Evolutionary conservation across 768 basidiomycete genomes (phyloP), one percentile per base, ranked within the genome.

Genomic region (Amanita jacksonii): DNA sequence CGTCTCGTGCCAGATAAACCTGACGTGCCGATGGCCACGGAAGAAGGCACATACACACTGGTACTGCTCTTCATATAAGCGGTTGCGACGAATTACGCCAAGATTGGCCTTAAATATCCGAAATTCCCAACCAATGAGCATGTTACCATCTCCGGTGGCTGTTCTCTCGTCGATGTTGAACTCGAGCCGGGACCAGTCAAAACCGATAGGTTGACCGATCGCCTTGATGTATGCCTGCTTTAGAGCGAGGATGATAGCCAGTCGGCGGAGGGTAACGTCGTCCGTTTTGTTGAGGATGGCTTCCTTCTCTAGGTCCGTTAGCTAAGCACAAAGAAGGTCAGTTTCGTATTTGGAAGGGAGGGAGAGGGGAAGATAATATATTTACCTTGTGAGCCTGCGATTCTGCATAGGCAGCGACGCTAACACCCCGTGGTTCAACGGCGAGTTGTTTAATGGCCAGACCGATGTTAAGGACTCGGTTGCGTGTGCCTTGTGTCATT

Each of bases 181-280:
- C 51, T 89, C 84, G 49, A 91, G 76, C 2, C 86, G 79, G 4
- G 80, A 77, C 63, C 72, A 85, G 64, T 89, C 85, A 58, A 90
- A 88, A 1, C 84, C 85, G 12, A 77, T 61, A 4, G 83, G 78
- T 49, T 88, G 86, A 2, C 85, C 88, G 48, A 89, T 80, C 0
- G 88, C 88, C 52, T 81, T 79, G 63, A 87, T 80, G 60, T 90
- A 89, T 3, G 88, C 78, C 16, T 81, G 69, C 53, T 90, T 91
- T 55, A 90, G 70, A 1, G 86, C 75, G 27, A 90, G 76, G 38
- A 88, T 67, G 56, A 87, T 82, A 59, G 76, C 84, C 3, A 90
- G 66, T 1, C 88, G 75, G 8, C 85, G 79, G 25, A 90, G 72
- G 16, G 79, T 69, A 43, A 79, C 66, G 22, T 83, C 79, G 50